Base-by-base conservation (phyloP, 306 rosid genomes). In the Datisca glomerata region DNA sequence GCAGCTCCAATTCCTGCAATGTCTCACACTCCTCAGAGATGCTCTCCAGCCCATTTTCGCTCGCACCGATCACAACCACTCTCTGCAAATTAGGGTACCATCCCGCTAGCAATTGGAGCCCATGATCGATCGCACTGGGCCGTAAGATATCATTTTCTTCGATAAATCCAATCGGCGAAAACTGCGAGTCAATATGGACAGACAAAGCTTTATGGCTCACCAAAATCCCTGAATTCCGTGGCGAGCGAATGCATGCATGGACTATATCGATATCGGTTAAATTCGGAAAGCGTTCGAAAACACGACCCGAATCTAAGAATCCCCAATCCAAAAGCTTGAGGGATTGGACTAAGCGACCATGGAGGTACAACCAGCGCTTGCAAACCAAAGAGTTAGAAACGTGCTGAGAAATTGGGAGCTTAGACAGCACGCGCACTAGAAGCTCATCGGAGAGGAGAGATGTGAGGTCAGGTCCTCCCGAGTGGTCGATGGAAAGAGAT, bases 311-410 rank as follows among this genome's bases (percentile, higher is more conserved):
- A 8, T 80, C 66, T 19, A 84, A 57, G 47, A 89, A 89, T 13
- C 78, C 84, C 76, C 87, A 89, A 39, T 80, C 91, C n/a, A 59
- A 43, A 7, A 80, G 61, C 54, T 55, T 70, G 11, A 83, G 43
- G 3, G 91, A 66, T 17, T 60, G 69, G 2, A 80, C 56, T 7
- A 89, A 68, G 0, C 98, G 71, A 17, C 93, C 95, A 37, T 89
- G 91, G 19, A 89, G 76, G 54, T 70, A 59, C 32, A 89, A 56
- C 98, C 98, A 89, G 4, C 98, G 82, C 58, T 80, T 84, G 67
- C 98, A 89, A 36, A 89, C 95, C 1, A 89, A 76, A 10, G 76
- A 75, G 20, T 70, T 77, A 2, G 57, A 28, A 53, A 56, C 53
- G 43, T 64, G 54, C 53, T 84, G 85, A 2, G 70, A 66, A 50